Conservation (phyloP, 2,329 filamentous ascomycete genomes). For the Aspergillus sp. region DNA sequence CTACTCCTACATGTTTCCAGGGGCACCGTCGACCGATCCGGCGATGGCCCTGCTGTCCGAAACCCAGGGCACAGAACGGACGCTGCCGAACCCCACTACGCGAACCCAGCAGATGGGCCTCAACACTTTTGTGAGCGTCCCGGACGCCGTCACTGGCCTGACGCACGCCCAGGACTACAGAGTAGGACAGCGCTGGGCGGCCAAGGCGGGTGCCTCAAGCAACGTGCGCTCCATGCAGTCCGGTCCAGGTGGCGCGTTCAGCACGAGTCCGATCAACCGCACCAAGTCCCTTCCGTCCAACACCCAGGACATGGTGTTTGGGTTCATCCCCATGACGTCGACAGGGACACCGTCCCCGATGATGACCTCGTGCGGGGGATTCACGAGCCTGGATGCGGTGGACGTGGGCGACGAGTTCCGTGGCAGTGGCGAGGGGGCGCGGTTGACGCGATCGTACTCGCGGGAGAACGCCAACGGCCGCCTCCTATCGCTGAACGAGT, state of each 20-base stretch:
- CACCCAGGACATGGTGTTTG: conserved; percentile 29
- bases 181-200: conserved; percentile 11
- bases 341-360: conserved; percentile 14
- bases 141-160: conserved; percentile 17
- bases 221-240: conserved; percentile 18
- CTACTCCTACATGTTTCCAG: conserved; percentile 31
- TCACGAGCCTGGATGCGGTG: conserved; percentile 16
- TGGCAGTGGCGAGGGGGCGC: conserved; percentile 9
- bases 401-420: conserved; percentile 20
- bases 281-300: conserved; percentile 18
- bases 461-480: conserved; percentile 16
- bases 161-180: conserved; percentile 20
- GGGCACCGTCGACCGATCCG: conserved; percentile 26
- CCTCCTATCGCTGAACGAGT: conserved; percentile 26
- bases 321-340: conserved; percentile 25
- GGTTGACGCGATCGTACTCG: conserved; percentile 17
- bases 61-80: conserved; percentile 29
- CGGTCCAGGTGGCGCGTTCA: conserved; percentile 20
- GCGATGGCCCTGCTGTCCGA: conserved; percentile 21
- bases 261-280: conserved; percentile 15
- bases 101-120: conserved; percentile 20
- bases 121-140: conserved; percentile 10
- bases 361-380: conserved; percentile 9
- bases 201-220: conserved; percentile 12
- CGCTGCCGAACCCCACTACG: conserved; percentile 33